These are phyloP conservation scores for Heritiera littoralis DNA, from an alignment of 345 rosid genomes.

Conservation along the genomic window DNA sequence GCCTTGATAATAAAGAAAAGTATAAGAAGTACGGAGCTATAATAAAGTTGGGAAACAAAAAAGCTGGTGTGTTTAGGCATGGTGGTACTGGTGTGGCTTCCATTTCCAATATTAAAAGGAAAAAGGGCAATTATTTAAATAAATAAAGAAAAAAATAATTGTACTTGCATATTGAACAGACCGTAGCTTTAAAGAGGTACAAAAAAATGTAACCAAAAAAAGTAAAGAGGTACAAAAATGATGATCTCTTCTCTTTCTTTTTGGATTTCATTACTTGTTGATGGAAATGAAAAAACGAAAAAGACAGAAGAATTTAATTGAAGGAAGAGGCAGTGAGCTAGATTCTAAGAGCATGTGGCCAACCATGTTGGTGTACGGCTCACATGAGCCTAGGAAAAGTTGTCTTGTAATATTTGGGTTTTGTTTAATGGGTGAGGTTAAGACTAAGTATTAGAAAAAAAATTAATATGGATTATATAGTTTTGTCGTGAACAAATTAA, in stretches of 20 bases:
- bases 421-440: background rate
- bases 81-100: background rate
- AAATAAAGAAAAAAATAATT: background rate
- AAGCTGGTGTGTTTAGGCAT: conserved; percentile 12
- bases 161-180: conserved; percentile 9
- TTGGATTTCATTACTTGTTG: conserved; percentile 32
- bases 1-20: background rate
- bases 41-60: background rate
- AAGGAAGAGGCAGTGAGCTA: background rate
- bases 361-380: conserved; percentile 14
- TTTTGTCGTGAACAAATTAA: background rate
- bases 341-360: conserved; percentile 21
- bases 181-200: conserved; percentile 20
- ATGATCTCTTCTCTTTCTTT: conserved; percentile 26
- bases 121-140: background rate
- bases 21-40: background rate
- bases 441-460: background rate
- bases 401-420: conserved; percentile 3
- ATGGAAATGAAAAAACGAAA: background rate
- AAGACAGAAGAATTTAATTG: background rate
- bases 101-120: conserved; percentile 2
- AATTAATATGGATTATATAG: background rate
- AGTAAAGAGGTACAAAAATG: conserved; percentile 29
- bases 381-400: conserved; percentile 23
- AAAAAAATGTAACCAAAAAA: no score